A percentile compares a stretch with the other conserved stretches of the same genome.
phyloP scores from a whole-genome alignment of 768 basidiomycete genomes.

The Rubroboletus satanas region DNA sequence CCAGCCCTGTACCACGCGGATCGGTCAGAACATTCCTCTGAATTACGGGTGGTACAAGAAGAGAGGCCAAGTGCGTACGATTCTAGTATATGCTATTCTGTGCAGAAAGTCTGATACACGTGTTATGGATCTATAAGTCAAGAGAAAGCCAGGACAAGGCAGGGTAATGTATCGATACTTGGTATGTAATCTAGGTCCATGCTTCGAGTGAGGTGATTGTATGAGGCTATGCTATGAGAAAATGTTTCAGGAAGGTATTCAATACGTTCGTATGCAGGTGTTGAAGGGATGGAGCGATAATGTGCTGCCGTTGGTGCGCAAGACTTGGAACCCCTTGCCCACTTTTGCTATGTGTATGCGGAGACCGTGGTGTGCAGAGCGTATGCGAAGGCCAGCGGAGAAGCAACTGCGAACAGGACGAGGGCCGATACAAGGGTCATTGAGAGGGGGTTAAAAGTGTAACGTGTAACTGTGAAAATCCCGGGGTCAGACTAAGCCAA shows the following conservation, averaged over 20 bases:
- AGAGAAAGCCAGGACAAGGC: constrained; percentile 2
- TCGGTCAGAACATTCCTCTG: constrained; percentile 1
- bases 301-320: not conserved
- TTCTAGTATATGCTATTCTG: constrained; percentile 14
- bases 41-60: constrained; percentile 20
- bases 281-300: not conserved
- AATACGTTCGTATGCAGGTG: no score
- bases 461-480: constrained; percentile 6
- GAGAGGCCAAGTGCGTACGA: constrained; percentile 5
- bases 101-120: constrained; percentile 12
- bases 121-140: constrained; percentile 11
- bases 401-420: constrained; percentile 14
- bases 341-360: not conserved
- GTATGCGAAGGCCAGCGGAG: constrained; percentile 16
- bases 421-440: constrained; percentile 14
- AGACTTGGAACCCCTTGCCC: not conserved
- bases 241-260: not conserved
- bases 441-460: constrained; percentile 9
- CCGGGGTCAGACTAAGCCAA: not conserved
- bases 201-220: constrained; percentile 11
- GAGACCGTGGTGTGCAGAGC: constrained; percentile 11
- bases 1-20: not conserved
- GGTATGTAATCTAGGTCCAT: constrained; percentile 14
- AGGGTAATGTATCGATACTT: constrained; percentile 5
- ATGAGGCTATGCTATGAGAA: constrained; percentile 10